phyloP scores from a whole-genome alignment of 257 asterid genomes.

The Solanum raphanifolium region DNA sequence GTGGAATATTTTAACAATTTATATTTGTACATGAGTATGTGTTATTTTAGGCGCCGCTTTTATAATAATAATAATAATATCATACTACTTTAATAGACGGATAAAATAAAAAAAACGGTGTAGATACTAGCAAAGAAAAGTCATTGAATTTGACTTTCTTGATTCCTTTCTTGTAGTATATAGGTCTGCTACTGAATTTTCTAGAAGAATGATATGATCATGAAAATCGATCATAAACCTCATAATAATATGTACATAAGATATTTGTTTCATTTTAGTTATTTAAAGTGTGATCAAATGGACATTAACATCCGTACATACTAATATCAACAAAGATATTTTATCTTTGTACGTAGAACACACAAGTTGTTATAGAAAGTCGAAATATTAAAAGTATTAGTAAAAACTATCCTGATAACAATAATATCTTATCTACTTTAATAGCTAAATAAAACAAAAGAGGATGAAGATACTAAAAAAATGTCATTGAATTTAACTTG shows the following conservation, averaged over 20 bases:
- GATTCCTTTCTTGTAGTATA: not conserved
- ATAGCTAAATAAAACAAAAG: not conserved
- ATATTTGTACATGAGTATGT: too few species aligned
- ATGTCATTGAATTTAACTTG: not conserved
- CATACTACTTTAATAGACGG: not conserved
- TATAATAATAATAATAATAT: too few species aligned
- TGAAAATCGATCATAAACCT: not conserved
- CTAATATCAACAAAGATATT: not conserved
- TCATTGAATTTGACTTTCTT: not conserved
- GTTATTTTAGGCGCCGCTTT: too few species aligned
- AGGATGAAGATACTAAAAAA: not conserved
- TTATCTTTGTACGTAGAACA: not conserved
- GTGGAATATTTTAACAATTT: not conserved
- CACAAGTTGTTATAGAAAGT: not conserved
- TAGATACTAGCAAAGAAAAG: not conserved
- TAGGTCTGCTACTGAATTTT: too few species aligned
- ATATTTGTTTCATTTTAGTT: not conserved
- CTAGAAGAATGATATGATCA: not conserved
- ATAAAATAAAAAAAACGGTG: too few species aligned
- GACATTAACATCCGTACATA: not conserved
- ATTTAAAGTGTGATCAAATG: not conserved
- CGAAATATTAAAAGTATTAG: not conserved
- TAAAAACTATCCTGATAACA: not conserved
- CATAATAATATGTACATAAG: too few species aligned
- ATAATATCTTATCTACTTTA: not conserved